Conservation (phyloP, 1,284 basidiomycete genomes). For the Trametes hirsuta region DNA sequence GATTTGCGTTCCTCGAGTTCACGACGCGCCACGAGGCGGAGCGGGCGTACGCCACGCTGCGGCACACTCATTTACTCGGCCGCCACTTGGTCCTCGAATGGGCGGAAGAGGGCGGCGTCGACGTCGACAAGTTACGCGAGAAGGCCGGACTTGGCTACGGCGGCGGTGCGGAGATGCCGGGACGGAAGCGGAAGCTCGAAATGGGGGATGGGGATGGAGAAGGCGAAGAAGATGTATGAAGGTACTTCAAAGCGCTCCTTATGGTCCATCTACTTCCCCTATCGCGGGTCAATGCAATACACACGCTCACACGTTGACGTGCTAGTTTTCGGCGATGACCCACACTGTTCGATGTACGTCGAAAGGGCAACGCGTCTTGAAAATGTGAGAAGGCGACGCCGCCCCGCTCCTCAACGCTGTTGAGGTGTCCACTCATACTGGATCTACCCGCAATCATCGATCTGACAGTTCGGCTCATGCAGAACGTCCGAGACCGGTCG, state of each 20-base stretch:
- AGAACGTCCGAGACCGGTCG: no score
- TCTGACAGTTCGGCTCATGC: no score
- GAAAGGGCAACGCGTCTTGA: no score
- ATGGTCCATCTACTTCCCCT: background rate
- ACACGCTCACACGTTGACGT: no score
- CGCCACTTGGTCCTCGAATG: constrained; percentile 94
- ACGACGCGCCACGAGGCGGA: constrained; percentile 85
- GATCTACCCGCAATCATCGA: no score
- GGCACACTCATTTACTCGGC: constrained; percentile 95
- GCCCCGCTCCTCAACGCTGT: no score
- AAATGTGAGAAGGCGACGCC: no score
- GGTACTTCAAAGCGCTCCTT: background rate
- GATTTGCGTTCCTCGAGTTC: constrained; percentile 97
- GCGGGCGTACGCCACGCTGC: constrained; percentile 81
- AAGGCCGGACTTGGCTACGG: constrained; percentile 81
- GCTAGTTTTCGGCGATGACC: no score
- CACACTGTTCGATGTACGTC: no score
- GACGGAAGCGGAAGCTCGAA: constrained; percentile 70
- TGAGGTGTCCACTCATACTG: no score
- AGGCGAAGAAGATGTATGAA: constrained; percentile 20
- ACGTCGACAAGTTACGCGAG: constrained; percentile 75
- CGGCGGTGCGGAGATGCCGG: constrained; percentile 67
- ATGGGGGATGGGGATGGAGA: constrained; percentile 48
- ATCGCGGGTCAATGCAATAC: no score
- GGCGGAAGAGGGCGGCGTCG: constrained; percentile 78